phyloP scores from a whole-genome alignment of 441 rosid species.

The Hura crepitans region DNA sequence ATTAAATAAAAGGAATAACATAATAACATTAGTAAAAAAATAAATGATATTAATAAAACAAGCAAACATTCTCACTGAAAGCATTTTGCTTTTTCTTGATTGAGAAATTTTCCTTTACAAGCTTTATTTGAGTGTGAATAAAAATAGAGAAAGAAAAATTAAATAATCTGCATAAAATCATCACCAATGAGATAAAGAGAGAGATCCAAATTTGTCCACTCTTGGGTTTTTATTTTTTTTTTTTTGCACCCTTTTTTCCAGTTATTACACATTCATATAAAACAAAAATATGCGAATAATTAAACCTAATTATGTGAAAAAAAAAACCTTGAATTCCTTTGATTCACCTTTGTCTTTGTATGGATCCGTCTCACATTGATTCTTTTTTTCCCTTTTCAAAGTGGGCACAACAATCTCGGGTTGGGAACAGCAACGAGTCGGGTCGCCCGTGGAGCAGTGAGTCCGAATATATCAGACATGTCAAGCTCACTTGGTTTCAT shows the following conservation, averaged over 20 bases:
- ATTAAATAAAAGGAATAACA: too few species aligned
- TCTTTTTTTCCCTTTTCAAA: conserved; percentile 24
- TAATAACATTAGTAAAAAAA: too few species aligned
- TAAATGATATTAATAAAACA: too few species aligned
- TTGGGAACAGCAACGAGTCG: conserved; percentile 68
- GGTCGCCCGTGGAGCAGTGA: conserved; percentile 82
- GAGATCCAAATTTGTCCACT: conserved; percentile 12
- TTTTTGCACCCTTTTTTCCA: not conserved
- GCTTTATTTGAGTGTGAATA: conserved; percentile 26
- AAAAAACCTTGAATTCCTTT: not conserved
- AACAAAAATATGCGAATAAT: not conserved
- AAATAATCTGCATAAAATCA: not conserved
- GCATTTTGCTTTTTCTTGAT: not conserved
- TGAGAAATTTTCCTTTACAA: conserved; percentile 8
- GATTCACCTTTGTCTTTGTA: conserved; percentile 4
- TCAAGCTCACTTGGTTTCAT: conserved; percentile 88
- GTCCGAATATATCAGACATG: conserved; percentile 77
- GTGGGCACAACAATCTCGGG: conserved; percentile 46
- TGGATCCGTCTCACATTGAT: not conserved
- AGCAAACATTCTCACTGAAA: not conserved
- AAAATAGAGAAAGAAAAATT: not conserved
- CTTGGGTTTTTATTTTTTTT: not conserved
- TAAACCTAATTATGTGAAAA: not conserved
- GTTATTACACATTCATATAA: too few species aligned
- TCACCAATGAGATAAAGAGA: not conserved